A percentile compares a stretch with the other conserved stretches of the same genome.
Conservation (phyloP, 1,139 yeast genomes). For the Scheffersomyces lignicola region DNA sequence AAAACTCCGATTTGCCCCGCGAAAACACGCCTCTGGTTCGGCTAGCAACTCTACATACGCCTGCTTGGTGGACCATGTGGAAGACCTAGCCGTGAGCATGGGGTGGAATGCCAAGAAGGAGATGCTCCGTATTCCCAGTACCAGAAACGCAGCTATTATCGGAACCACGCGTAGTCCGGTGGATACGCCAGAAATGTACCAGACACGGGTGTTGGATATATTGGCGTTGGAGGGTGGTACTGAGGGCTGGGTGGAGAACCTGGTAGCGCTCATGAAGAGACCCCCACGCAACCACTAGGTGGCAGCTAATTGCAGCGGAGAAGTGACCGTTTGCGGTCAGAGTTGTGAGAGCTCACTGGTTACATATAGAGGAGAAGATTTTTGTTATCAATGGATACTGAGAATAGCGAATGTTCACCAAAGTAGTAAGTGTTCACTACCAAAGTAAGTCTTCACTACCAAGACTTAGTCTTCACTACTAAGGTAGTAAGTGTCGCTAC, state of each 20-base stretch:
- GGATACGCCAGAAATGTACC: conserved; percentile 25
- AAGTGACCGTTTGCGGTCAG: conserved; percentile 1
- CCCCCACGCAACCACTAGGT: conserved; percentile 45
- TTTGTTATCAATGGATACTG: too few relatives aligned
- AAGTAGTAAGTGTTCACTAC: too few relatives aligned
- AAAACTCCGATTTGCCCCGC: conserved; percentile 60
- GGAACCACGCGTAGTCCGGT: conserved; percentile 46
- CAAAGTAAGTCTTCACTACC: too few relatives aligned
- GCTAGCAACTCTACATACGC: conserved; percentile 64
- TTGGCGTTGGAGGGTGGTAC: conserved; percentile 82
- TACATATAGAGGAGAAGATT: too few relatives aligned
- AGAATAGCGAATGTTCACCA: too few relatives aligned
- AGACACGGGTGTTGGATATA: conserved; percentile 52
- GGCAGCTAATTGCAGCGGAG: not conserved
- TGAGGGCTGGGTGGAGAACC: conserved; percentile 83
- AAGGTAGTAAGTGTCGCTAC: too few relatives aligned
- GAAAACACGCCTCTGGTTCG: conserved; percentile 18
- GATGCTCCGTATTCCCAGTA: conserved; percentile 89
- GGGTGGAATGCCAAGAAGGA: conserved; percentile 90
- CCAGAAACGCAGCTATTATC: conserved; percentile 87
- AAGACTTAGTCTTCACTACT: too few relatives aligned
- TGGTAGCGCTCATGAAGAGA: conserved; percentile 62
- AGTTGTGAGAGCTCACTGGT: too few relatives aligned
- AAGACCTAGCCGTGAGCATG: conserved; percentile 58
- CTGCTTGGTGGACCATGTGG: conserved; percentile 82